These are phyloP conservation scores for Lophiotrema nucula DNA, from an alignment of 495 filamentous ascomycete genomes.

Conservation along the genomic window DNA sequence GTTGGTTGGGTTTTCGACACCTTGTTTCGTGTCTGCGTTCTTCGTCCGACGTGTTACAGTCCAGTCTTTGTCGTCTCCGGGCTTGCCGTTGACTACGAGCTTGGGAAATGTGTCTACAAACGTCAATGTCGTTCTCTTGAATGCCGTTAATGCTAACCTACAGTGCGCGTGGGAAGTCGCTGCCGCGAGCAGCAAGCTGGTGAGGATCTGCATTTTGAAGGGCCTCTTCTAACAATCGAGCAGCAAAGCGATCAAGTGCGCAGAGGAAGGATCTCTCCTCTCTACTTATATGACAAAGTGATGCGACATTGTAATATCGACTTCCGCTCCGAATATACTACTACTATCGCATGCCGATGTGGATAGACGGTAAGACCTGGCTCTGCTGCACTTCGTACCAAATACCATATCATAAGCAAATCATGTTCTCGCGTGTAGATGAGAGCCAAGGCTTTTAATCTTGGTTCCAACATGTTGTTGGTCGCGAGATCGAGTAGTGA, in stretches of 20 bases:
- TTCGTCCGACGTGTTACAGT: slow-evolving; percentile 28
- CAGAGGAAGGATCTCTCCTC: neutral
- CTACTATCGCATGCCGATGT: neutral
- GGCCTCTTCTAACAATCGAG: neutral
- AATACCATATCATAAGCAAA: neutral
- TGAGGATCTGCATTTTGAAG: slow-evolving; percentile 24
- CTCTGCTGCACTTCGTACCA: no score
- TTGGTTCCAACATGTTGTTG: neutral
- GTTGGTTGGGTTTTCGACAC: slow-evolving; percentile 28
- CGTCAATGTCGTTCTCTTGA: neutral
- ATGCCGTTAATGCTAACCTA: neutral
- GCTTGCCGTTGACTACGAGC: slow-evolving; percentile 25
- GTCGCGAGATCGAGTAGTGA: no score
- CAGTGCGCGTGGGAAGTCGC: slow-evolving; percentile 25
- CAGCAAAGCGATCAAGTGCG: neutral
- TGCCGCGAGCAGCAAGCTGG: slow-evolving; percentile 14
- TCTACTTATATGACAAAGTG: neutral
- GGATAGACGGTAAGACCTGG: no score
- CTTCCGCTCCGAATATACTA: neutral
- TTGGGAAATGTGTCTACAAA: slow-evolving; percentile 27
- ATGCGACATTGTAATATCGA: neutral
- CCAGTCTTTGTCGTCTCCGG: slow-evolving; percentile 28
- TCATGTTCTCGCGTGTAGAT: neutral
- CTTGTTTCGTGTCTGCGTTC: slow-evolving; percentile 29
- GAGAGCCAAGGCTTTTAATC: neutral